phyloP scores from a whole-genome alignment of 345 rosid genomes.

The Draba incana region DNA sequence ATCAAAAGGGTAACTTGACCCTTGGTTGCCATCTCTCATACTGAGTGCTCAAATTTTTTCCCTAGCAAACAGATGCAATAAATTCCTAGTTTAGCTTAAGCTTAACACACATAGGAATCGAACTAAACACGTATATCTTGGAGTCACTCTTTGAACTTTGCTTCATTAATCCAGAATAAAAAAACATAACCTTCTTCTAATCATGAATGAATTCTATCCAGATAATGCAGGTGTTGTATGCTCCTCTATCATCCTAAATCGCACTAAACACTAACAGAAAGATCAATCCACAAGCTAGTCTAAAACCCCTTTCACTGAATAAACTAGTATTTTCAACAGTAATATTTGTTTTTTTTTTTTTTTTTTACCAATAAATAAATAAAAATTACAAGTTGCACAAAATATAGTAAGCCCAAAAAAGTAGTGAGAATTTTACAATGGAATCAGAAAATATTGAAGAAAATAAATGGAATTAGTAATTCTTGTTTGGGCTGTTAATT shows the following conservation, averaged over 20 bases:
- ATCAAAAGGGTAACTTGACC: conserved; percentile 46
- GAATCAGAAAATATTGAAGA: background rate
- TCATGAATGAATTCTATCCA: conserved; percentile 19
- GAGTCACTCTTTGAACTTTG: background rate
- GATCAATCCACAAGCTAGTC: conserved; percentile 13
- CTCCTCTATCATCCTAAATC: conserved; percentile 7
- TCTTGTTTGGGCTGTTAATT: background rate
- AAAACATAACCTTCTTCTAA: conserved; percentile 5
- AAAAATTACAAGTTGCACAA: too few relatives aligned
- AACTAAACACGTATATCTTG: conserved; percentile 12
- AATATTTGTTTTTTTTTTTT: too few relatives aligned
- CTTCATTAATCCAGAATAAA: conserved; percentile 10
- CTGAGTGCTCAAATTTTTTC: conserved; percentile 75
- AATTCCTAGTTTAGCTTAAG: conserved; percentile 5
- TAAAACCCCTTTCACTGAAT: too few relatives aligned
- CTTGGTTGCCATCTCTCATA: conserved; percentile 99
- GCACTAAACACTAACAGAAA: conserved; percentile 28
- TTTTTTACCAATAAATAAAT: too few relatives aligned
- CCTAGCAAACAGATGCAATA: conserved; percentile 18
- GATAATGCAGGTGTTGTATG: conserved; percentile 24
- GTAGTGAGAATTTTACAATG: background rate
- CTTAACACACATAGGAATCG: background rate
- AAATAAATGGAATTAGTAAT: background rate
- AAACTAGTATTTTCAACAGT: too few relatives aligned
- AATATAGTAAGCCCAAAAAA: background rate